Evolutionary conservation across 345 rosid species (phyloP), one percentile per base, ranked within the genome.

Genomic region (Gynandropsis gynandra): DNA sequence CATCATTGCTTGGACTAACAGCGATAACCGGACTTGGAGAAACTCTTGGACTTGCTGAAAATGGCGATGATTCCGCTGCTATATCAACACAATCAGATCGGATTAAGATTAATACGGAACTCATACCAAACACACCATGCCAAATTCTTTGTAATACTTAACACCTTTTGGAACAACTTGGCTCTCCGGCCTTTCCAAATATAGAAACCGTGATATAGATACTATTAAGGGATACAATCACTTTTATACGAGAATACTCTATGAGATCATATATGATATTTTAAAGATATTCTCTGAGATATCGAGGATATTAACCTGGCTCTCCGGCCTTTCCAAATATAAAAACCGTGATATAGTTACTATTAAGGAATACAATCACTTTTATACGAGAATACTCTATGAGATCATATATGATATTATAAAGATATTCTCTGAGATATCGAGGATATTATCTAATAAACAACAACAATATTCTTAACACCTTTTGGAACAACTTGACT

Each of bases 1-100:
- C 11, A 52, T 70, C 54, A 64, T 78, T 77, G 55, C 74, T 77
- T 33, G 98, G 98, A 73, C 96, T 66, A 64, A 63, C 81, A 63
- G 92, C 92, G 49, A 66, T 24, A 55, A 46, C 50, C 3, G 94
- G 83, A 64, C 62, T 70, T 52, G 79, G 83, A 59, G 92, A 70
- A 68, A 74, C 75, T 52, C 66, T 56, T 16, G 95, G 87, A 12
- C 70, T 40, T 32, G 35, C 41, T 10, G 72, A 44, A 38, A 95
- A 66, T 38, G 76, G 72, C 32, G 85, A 62, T 55, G 71, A 50
- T 52, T 44, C 83, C 64, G 80, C 65, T 58, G 13, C 72, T 63
- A 72, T 42, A 39, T 19, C 16, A 64, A 56, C 4, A 12, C 24
- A 14, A 14, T 50, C 35, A 64, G 56, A 16, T 1, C 39, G 15